Evolutionary conservation across 306 rosid genomes (phyloP).

Genomic region (Cucumis melo): DNA sequence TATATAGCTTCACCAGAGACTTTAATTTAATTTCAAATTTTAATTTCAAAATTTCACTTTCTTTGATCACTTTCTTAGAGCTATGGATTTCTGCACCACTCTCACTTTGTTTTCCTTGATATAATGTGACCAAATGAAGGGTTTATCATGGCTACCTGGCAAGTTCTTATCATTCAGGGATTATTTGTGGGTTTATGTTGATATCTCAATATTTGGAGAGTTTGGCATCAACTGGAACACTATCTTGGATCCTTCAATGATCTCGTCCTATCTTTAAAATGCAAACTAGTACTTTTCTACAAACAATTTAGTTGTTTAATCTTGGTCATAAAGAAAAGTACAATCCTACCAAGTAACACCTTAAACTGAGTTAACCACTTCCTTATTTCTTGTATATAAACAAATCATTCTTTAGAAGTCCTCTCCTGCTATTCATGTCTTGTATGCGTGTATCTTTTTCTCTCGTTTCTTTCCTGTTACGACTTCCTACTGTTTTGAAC

Average conservation of each 20-base stretch:
- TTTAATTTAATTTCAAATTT: too few species aligned
- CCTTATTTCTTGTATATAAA: neutral
- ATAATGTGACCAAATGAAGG: conserved; percentile 34
- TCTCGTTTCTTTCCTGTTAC: neutral
- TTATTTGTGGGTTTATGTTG: conserved; percentile 69
- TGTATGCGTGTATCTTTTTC: neutral
- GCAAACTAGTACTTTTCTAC: too few species aligned
- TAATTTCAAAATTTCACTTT: too few species aligned
- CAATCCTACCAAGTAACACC: neutral
- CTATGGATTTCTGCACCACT: neutral
- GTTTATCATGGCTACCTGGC: conserved; percentile 71
- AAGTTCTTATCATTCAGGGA: conserved; percentile 91
- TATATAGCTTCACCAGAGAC: neutral
- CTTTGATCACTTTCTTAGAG: too few species aligned
- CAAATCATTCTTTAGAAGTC: neutral
- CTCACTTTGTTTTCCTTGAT: neutral
- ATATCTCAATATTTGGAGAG: conserved; percentile 64
- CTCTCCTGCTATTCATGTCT: neutral
- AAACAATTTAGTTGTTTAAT: neutral
- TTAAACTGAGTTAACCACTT: neutral
- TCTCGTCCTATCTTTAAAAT: neutral
- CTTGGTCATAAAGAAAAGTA: neutral
- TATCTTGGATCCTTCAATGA: neutral
- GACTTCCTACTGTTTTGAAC: conserved; percentile 6
- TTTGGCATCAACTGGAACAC: conserved; percentile 36